These are phyloP conservation scores for Coccomyxa sp. DNA, from an alignment of 139 green algal species.

Conservation along the genomic window DNA sequence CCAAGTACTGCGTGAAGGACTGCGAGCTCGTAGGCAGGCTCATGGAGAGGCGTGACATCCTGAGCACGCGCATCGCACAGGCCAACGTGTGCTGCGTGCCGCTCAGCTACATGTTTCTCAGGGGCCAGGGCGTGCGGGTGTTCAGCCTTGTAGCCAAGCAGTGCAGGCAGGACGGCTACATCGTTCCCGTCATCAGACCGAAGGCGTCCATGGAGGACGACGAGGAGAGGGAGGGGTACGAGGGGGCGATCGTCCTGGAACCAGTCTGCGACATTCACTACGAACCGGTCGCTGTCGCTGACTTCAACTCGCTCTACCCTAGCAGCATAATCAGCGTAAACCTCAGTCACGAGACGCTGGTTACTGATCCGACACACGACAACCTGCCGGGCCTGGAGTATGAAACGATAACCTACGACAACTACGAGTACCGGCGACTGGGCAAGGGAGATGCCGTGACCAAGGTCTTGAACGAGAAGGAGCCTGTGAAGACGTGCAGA, in stretches of 20 bases:
- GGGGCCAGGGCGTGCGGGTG: not conserved
- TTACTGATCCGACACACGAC: not conserved
- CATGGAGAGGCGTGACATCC: not conserved
- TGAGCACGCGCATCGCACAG: not conserved
- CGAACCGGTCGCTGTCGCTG: not conserved
- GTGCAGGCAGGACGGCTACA: not conserved
- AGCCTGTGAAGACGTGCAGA: not conserved
- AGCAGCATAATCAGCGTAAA: constrained; percentile 1
- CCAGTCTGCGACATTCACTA: not conserved
- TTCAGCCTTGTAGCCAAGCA: not conserved
- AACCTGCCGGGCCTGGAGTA: not conserved
- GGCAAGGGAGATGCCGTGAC: not conserved
- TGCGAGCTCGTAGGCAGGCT: not conserved
- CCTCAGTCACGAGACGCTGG: not conserved
- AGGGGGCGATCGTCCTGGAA: not conserved
- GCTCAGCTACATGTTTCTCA: not conserved
- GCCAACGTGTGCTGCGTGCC: not conserved
- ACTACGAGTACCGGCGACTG: not conserved
- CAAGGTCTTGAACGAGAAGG: not conserved
- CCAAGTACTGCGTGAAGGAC: not conserved
- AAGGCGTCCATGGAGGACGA: not conserved
- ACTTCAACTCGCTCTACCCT: not conserved
- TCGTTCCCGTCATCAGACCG: not conserved
- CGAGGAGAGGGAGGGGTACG: not conserved
- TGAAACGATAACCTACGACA: not conserved